Evolutionary conservation across 116 monocot genomes (phyloP).

Genomic region (Trichopus zeylanicus): DNA sequence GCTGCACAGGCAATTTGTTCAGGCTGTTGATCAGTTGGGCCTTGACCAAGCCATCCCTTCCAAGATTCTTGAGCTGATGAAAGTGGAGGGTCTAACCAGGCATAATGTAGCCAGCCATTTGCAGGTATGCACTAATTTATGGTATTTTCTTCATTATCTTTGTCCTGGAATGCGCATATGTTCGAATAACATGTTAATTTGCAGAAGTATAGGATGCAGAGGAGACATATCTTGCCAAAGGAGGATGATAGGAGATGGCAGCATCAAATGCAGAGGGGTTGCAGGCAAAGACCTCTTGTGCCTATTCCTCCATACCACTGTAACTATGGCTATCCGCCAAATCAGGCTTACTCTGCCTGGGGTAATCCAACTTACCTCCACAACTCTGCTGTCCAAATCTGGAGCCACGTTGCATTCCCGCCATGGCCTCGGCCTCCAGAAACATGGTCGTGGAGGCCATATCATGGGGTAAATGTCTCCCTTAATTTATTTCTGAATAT

Average conservation of each 20-base stretch:
- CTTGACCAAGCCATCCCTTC: slow-evolving; percentile 91
- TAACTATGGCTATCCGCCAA: slow-evolving; percentile 10
- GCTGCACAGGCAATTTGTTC: slow-evolving; percentile 62
- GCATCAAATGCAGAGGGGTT: slow-evolving; percentile 14
- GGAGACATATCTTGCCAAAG: slow-evolving; percentile 52
- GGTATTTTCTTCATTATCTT: too few species aligned
- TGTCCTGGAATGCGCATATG: too few species aligned
- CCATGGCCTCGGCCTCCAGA: slow-evolving; percentile 49
- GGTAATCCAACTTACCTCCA: slow-evolving; percentile 31
- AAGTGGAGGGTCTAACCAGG: slow-evolving; percentile 81
- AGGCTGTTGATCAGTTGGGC: slow-evolving; percentile 84
- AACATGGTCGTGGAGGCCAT: slow-evolving; percentile 55
- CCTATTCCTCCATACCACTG: slow-evolving; percentile 31
- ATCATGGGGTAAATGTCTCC: slow-evolving; percentile 45
- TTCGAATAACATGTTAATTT: too few species aligned
- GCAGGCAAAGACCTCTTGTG: slow-evolving; percentile 36
- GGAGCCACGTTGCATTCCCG: slow-evolving; percentile 21
- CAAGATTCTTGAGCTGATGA: slow-evolving; percentile 91
- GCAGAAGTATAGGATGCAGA: slow-evolving; percentile 85
- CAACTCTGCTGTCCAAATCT: slow-evolving; percentile 22
- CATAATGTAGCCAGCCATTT: slow-evolving; percentile 97
- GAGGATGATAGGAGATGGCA: slow-evolving; percentile 38
- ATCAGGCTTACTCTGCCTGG: slow-evolving; percentile 39
- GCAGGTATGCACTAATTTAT: slow-evolving; percentile 45
- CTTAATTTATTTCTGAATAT: too few species aligned